Evolutionary conservation across 306 rosid genomes (phyloP).

Genomic region (Acacia crassicarpa): DNA sequence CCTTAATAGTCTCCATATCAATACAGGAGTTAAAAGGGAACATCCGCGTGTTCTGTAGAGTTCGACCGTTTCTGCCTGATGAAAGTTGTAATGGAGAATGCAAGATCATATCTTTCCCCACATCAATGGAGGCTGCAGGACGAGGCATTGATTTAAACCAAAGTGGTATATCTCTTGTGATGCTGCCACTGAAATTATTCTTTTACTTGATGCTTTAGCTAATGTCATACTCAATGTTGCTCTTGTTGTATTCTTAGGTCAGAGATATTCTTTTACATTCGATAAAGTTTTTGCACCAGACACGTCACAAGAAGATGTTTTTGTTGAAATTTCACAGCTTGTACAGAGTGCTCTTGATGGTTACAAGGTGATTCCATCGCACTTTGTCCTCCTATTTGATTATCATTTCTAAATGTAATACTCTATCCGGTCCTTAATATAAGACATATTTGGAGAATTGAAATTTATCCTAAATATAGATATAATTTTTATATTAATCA

Average conservation of each 20-base stretch:
- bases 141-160: constrained; percentile 78
- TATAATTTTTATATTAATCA: too few species aligned
- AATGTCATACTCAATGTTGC: constrained; percentile 24
- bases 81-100: constrained; percentile 62
- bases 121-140: constrained; percentile 84
- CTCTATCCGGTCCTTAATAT: too few species aligned
- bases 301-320: constrained; percentile 77
- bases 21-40: constrained; percentile 96
- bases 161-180: constrained; percentile 54
- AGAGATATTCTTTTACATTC: constrained; percentile 81
- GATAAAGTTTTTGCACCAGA: constrained; percentile 92
- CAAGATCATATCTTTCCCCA: constrained; percentile 74
- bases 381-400: constrained; percentile 3
- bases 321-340: constrained; percentile 92
- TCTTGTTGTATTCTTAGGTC: constrained; percentile 54
- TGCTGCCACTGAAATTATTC: background rate
- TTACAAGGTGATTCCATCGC: constrained; percentile 71
- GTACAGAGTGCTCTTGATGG: constrained; percentile 99
- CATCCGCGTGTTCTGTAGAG: constrained; percentile 97
- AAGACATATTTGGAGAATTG: too few species aligned
- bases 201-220: constrained; percentile 13
- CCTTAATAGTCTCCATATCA: constrained; percentile 29
- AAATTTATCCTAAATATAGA: too few species aligned
- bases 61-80: constrained; percentile 83
- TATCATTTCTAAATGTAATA: constrained; percentile 18